Base-by-base conservation (phyloP, 371 early-diverging fungal genomes). In the Mucor saturninus region DNA sequence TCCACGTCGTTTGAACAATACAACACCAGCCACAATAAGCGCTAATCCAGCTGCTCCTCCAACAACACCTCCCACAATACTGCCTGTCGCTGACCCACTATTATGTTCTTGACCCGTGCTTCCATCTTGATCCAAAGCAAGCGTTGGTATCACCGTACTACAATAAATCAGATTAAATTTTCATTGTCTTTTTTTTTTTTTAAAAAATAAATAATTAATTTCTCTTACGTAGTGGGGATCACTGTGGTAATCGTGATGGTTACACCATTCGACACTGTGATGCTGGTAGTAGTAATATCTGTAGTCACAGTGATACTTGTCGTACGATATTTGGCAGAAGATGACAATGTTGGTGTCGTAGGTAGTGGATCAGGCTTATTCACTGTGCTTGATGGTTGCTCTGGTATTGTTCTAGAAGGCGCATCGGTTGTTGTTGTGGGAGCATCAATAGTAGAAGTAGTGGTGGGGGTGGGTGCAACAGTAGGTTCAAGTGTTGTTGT, bases 21-120 rank as follows among this genome's bases (percentile, higher is more conserved):
- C 53, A 14, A 65, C 8, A 0, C 59, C 75, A 11, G 67, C 61
- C 29, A 63, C 72, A 51, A 75, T 64, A 30, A 75, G 51, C 0
- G 69, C 67, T 10, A 72, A 42, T n/a, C 75, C 75, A 3, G 67
- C 75, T 21, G 66, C 64, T 31, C 69, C 69, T 31, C 75, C 75
- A 8, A 75, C 65, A 1, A 64, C 69, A n/a, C 69, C 68, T 2
- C 75, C 75, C 0, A 71, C 54, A 35, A 75, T 75, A 21, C 40
- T 54, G 2, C 63, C 67, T 3, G 62, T 64, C 29, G 51, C 28
- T 1, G 62, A 37, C 4, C 60, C 28, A n/a, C 52, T 49, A 31
- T 50, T 40, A 5, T 45, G 29, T 46, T 56, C 13, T 4, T 37
- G n/a, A 5, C 28, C 35, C 13, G 31, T 45, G n/a, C 38, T 11